These are phyloP conservation scores for Pascua guehoae DNA, from an alignment of 1,284 basidiomycete species.

Conservation along the genomic window DNA sequence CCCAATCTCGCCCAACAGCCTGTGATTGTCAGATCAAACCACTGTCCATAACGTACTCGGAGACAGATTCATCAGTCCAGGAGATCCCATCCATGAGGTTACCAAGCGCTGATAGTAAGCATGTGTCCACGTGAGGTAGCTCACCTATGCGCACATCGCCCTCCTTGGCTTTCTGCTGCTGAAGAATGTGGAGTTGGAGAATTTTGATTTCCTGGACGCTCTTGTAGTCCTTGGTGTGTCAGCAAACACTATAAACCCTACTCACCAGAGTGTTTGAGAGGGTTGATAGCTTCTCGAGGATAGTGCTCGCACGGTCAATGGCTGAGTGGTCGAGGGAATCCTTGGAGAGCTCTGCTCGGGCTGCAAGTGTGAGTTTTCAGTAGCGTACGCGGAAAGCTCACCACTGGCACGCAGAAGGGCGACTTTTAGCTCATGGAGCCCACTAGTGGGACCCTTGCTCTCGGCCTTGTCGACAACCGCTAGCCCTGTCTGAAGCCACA, in stretches of 20 bases:
- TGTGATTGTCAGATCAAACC: background rate
- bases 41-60: background rate
- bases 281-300: background rate
- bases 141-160: background rate
- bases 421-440: slow-evolving; percentile 5
- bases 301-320: background rate
- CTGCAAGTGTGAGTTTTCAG: background rate
- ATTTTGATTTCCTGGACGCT: slow-evolving; percentile 7
- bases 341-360: slow-evolving; percentile 3
- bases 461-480: slow-evolving; percentile 1
- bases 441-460: background rate
- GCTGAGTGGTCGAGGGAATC: background rate
- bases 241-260: background rate
- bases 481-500: slow-evolving; percentile 8
- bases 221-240: slow-evolving; percentile 1
- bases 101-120: background rate
- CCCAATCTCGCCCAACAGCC: slow-evolving; percentile 6
- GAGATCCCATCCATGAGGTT: background rate
- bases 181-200: slow-evolving; percentile 6
- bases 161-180: slow-evolving; percentile 7
- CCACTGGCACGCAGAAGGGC: background rate
- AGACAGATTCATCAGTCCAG: slow-evolving; percentile 4
- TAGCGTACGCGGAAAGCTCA: background rate
- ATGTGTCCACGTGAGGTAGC: background rate
- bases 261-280: slow-evolving; percentile 6